These are phyloP conservation scores for Aaosphaeria pasadenensis DNA, from an alignment of 2,329 filamentous ascomycete species.

Conservation along the genomic window DNA sequence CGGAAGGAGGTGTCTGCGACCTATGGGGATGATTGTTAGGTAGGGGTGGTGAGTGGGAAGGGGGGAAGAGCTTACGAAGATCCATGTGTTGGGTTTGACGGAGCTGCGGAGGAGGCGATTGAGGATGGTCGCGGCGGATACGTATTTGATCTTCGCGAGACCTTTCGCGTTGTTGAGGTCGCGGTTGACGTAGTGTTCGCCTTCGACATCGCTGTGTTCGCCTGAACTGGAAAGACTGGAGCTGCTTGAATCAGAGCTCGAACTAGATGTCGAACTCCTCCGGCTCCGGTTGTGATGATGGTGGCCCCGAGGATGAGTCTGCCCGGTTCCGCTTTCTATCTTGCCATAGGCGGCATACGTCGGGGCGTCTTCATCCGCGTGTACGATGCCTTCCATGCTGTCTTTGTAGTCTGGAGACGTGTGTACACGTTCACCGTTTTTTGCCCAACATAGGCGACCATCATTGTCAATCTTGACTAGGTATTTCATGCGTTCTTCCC, in stretches of 20 bases:
- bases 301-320: neutral
- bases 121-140: constrained; percentile 70
- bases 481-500: constrained; percentile 79
- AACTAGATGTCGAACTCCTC: constrained; percentile 8
- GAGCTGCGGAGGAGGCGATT: constrained; percentile 76
- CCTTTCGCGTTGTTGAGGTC: constrained; percentile 61
- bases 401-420: constrained; percentile 75
- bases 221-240: constrained; percentile 39
- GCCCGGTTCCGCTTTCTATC: constrained; percentile 10
- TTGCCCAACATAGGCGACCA: constrained; percentile 81
- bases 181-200: constrained; percentile 63
- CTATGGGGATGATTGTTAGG: constrained; percentile 10
- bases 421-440: constrained; percentile 74
- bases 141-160: constrained; percentile 60
- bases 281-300: neutral
- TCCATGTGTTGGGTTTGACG: constrained; percentile 87
- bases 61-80: constrained; percentile 59
- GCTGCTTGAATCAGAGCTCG: constrained; percentile 15
- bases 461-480: constrained; percentile 71
- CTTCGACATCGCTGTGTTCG: constrained; percentile 58
- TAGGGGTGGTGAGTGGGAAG: neutral
- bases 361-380: constrained; percentile 39
- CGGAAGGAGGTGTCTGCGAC: constrained; percentile 79
- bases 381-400: constrained; percentile 64
- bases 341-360: constrained; percentile 35